phyloP scores from a whole-genome alignment of 371 early-diverging fungal species.

The Actinomortierella ambigua region DNA sequence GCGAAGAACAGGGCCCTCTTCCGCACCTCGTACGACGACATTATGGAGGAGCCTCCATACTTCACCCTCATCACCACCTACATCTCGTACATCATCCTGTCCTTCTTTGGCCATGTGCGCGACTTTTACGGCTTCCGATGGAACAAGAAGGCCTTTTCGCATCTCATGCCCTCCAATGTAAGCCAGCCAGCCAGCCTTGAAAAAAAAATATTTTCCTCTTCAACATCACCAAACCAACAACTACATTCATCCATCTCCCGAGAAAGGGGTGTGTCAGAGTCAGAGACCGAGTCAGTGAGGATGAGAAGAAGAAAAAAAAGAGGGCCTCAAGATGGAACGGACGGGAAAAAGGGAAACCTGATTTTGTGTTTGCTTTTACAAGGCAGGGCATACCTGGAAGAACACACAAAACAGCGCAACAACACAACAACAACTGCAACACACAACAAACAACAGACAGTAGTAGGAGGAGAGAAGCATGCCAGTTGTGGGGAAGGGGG shows the following conservation, averaged over 20 bases:
- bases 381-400: too few relatives aligned
- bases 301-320: too few relatives aligned
- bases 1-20: constrained; percentile 43
- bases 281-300: too few relatives aligned
- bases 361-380: too few relatives aligned
- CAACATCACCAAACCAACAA: constrained; percentile 1
- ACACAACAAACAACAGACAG: too few relatives aligned
- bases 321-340: too few relatives aligned
- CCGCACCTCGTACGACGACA: constrained; percentile 45
- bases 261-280: constrained; percentile 1
- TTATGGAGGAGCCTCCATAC: constrained; percentile 67
- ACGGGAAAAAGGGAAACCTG: background rate
- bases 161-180: constrained; percentile 51
- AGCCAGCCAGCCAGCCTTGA: constrained; percentile 76
- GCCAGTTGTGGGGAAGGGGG: too few relatives aligned
- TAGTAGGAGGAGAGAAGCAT: too few relatives aligned
- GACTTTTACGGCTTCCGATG: constrained; percentile 78
- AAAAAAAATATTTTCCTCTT: constrained; percentile 65
- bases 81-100: constrained; percentile 93
- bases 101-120: constrained; percentile 91
- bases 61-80: constrained; percentile 93
- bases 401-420: too few relatives aligned
- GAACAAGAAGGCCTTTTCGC: constrained; percentile 47
- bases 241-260: too few relatives aligned
- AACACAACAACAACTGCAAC: too few relatives aligned